Evolutionary conservation across 2,329 filamentous ascomycete species (phyloP).

Genomic region (Pseudogymnoascus sp.): DNA sequence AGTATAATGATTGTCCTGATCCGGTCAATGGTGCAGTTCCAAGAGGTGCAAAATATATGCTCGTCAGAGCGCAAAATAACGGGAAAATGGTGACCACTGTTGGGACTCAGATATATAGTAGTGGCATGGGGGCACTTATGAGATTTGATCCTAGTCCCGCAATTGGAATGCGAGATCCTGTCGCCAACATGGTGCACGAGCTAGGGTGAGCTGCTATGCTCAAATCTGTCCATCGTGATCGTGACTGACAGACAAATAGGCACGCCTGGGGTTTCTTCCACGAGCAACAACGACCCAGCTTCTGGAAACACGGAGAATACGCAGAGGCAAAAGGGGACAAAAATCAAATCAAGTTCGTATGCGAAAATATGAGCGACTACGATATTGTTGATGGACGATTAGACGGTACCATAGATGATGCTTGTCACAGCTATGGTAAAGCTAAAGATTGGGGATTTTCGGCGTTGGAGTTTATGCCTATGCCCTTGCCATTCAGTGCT

Average conservation of each 20-base stretch:
- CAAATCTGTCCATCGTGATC: neutral
- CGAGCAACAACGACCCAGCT: conserved; percentile 6
- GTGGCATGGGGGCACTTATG: neutral
- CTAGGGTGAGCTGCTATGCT: neutral
- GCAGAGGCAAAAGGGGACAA: neutral
- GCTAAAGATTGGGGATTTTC: neutral
- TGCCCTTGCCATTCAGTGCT: neutral
- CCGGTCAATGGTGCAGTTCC: neutral
- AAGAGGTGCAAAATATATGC: neutral
- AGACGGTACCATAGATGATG: neutral
- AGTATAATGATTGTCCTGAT: neutral
- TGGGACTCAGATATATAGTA: neutral
- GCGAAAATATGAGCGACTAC: neutral
- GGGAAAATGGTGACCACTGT: neutral
- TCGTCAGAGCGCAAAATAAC: neutral
- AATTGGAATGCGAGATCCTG: conserved; percentile 1
- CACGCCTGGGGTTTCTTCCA: conserved; percentile 10
- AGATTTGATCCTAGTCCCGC: neutral
- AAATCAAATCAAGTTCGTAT: conserved; percentile 6
- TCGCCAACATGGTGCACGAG: conserved; percentile 10
- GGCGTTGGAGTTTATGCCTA: neutral
- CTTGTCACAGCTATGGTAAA: neutral
- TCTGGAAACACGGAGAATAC: neutral
- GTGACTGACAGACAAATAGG: neutral
- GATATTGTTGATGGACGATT: neutral